Percentiles rank a stretch among this genome's conserved stretches.
Conservation (phyloP, 2,329 filamentous ascomycete species). For the Helminthosporium solani region DNA sequence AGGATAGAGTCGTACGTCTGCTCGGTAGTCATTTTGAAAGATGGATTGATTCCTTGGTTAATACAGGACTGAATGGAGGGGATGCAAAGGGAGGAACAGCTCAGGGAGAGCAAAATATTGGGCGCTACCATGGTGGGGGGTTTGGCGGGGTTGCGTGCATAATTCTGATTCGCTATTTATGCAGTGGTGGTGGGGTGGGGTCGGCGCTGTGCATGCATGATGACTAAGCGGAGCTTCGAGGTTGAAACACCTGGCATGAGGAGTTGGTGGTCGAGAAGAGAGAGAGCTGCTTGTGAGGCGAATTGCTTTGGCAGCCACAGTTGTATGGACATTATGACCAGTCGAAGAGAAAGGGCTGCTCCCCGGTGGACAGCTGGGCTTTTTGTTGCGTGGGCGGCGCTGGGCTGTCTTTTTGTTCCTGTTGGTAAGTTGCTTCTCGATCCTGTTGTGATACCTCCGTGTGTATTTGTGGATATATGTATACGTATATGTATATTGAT, state of each 20-base stretch:
- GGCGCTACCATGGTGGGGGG: constrained; percentile 24
- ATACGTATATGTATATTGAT: constrained; percentile 9
- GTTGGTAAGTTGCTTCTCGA: constrained; percentile 43
- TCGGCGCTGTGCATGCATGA: constrained; percentile 3
- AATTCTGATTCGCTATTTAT: constrained; percentile 8
- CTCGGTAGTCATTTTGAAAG: constrained; percentile 60
- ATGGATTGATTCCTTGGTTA: constrained; percentile 47
- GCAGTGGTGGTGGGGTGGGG: not conserved
- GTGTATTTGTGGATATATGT: too few relatives aligned
- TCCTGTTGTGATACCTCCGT: too few relatives aligned
- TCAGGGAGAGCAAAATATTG: constrained; percentile 29
- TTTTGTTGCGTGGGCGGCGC: constrained; percentile 32
- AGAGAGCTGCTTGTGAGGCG: constrained; percentile 16
- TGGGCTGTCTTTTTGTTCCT: constrained; percentile 39
- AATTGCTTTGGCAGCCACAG: constrained; percentile 25
- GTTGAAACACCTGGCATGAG: constrained; percentile 17
- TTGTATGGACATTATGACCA: constrained; percentile 21
- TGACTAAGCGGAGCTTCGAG: constrained; percentile 4
- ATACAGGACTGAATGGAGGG: constrained; percentile 43
- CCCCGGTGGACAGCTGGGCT: constrained; percentile 61
- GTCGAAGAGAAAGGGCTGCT: constrained; percentile 44
- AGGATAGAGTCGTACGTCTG: constrained; percentile 95
- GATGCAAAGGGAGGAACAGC: constrained; percentile 17
- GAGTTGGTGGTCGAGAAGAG: not conserved
- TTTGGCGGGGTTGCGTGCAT: constrained; percentile 16